Percentiles rank a stretch among this genome's conserved stretches.
phyloP scores from a whole-genome alignment of 352 stramenopile species.

The Elongisporangium anandrum region DNA sequence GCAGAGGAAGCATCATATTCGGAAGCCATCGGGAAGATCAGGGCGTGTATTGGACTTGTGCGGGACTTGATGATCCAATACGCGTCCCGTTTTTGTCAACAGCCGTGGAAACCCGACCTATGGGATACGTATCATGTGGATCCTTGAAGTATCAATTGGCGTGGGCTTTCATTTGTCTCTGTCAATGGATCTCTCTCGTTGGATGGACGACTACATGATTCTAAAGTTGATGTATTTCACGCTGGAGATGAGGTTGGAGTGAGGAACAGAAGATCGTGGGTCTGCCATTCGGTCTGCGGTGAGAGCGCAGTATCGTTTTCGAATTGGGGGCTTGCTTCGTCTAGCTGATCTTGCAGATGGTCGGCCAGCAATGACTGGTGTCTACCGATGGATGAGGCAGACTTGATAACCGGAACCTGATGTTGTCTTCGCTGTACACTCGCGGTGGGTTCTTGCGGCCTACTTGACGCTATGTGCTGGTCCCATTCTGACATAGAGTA shows the following conservation, averaged over 20 bases:
- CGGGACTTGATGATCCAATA: neutral
- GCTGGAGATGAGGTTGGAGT: neutral
- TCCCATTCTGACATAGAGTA: neutral
- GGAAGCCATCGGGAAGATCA: neutral
- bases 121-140: neutral
- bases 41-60: too few species aligned
- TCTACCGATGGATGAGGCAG: neutral
- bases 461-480: neutral
- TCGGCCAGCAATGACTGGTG: neutral
- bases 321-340: neutral
- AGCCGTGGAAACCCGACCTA: neutral
- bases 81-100: neutral
- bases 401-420: neutral
- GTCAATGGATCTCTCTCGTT: neutral
- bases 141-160: neutral
- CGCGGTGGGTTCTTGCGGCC: neutral
- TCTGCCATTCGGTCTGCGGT: neutral
- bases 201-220: neutral
- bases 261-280: neutral
- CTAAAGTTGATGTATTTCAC: neutral
- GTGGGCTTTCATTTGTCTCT: neutral
- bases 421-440: neutral
- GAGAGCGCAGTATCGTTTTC: neutral
- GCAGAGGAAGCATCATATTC: neutral
- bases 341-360: neutral